Evolutionary conservation across 2,329 filamentous ascomycete genomes (phyloP), one percentile per base, ranked within the genome.

Genomic region (Fusarium nisikadoi): DNA sequence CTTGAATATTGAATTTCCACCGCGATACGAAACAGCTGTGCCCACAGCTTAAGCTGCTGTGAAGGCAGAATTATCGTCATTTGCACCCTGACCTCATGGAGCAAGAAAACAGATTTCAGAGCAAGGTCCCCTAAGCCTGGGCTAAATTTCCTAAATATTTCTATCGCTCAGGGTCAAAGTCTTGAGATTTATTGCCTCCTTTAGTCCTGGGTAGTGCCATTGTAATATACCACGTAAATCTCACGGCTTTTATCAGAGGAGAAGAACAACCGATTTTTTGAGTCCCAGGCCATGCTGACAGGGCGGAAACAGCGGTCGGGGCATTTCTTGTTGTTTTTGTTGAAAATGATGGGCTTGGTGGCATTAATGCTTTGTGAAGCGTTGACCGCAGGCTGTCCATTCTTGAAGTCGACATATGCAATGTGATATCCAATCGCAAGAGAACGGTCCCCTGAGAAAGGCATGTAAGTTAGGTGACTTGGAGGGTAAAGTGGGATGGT

Each of bases 241-340:
- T 93, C 91, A 10, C 90, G 91, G 1, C 90, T 90, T 19, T 84
- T 78, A 77, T 93, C 91, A 8, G 86, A 89, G 62, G 83, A 87
- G 83, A 92, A 86, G 80, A 88, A 93, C 13, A 93, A 80, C 11
- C 90, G 82, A 12, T 86, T 88, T 45, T 84, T 74, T 13, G 71
- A 70, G 77, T 89, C 86, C 71, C 85, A 82, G 2, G 85, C 85
- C 11, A 93, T 80, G 3, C 89, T 88, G 2, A 89, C 89, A 31
- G 91, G 90, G 5, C 90, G 84, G 81, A 93, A 90, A 79, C 90
- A 93, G 8, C 78, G 76, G 45, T 82, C 81, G 0, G 89, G 89
- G 67, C 90, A 92, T 13, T 78, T 77, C 10, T 80, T 80, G 9
- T 86, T 79, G 73, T 91, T 84, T 4, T 81, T 72, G 72, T 91